Base-by-base conservation (phyloP, 495 filamentous ascomycete genomes). In the Penicillium robsamsonii region DNA sequence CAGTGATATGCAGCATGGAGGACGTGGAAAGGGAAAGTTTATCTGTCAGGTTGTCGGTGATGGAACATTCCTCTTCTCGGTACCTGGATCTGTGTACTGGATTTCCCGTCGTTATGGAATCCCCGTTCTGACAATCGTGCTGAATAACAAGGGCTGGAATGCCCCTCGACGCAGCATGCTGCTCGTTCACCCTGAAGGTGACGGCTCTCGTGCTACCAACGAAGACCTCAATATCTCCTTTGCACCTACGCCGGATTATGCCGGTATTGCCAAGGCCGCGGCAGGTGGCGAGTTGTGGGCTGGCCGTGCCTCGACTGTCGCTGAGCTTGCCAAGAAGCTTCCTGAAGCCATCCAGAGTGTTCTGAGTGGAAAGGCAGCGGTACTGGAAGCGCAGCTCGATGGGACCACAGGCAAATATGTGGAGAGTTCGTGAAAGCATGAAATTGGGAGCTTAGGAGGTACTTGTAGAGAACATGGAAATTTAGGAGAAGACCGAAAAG, bases 111-210 rank as follows among this genome's bases (percentile, higher is more conserved):
- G 92, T 15, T 97, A 97, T 68, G 83, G 85, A 20, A 93, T 96
- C 49, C 92, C 93, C 0, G 79, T 96, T 15, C 72, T 97, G 55
- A 96, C 92, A 0, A 92, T 97, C 55, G 88, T 97, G 3, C 70
- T 97, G 52, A 97, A 96, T 69, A 97, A 97, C 70, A 89, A 94
- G 71, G 92, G 93, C 55, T 96, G 91, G 91, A 91, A 96, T 64
- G 91, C 91, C 0, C 91, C 91, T 3, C 79, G 84, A 10, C 81
- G 79, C 55, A 91, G 87, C 20, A 79, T 92, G 62, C 76, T 90
- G 10, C 82, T 95, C 4, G 91, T 95, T 9, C 91, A 96, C 57
- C 90, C 91, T 0, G 75, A 89, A n/a, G 91, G 91, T 1, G 77
- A 88, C 41, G 88, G 88, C 1, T 86, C 87, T 8, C 86, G 82